A percentile compares a stretch with the other conserved stretches of the same genome.
Evolutionary conservation across 2,329 filamentous ascomycete genomes (phyloP).

Genomic region (Trichoderma afroharzianum): DNA sequence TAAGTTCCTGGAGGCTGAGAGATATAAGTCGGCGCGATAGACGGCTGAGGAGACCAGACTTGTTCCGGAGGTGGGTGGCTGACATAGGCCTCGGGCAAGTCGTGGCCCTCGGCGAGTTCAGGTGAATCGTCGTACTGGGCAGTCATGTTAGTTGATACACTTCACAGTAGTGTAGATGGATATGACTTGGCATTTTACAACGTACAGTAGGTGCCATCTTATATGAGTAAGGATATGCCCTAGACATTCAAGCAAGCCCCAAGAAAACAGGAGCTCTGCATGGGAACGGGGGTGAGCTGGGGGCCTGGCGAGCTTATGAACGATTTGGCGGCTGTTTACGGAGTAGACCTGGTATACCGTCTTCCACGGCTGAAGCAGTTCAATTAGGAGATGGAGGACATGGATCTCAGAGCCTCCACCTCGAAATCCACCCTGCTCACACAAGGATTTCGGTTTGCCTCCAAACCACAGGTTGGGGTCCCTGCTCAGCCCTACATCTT

Average conservation of each 20-base stretch:
- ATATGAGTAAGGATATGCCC: background rate
- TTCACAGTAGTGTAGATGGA: background rate
- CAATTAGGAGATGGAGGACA: constrained; percentile 1
- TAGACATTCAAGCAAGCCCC: constrained; percentile 4
- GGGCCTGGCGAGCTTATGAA: constrained; percentile 7
- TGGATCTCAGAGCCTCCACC: background rate
- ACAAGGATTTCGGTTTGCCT: background rate
- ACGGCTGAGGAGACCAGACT: constrained; percentile 8
- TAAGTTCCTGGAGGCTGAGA: background rate
- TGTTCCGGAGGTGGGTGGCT: background rate
- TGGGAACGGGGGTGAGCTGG: background rate
- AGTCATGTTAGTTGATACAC: background rate
- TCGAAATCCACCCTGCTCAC: background rate
- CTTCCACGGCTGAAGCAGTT: background rate
- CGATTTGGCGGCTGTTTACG: background rate
- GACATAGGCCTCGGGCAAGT: background rate
- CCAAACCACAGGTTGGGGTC: background rate
- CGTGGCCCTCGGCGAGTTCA: background rate
- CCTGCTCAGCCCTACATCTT: constrained; percentile 1
- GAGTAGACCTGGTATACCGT: background rate
- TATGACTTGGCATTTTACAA: background rate
- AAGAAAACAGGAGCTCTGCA: background rate
- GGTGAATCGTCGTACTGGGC: constrained; percentile 2
- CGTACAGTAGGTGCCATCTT: constrained; percentile 7
- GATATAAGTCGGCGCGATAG: background rate